A percentile compares a stretch with the other conserved stretches of the same genome.
Evolutionary conservation across 331 rosid genomes (phyloP).

Genomic region (Cydonia oblonga): DNA sequence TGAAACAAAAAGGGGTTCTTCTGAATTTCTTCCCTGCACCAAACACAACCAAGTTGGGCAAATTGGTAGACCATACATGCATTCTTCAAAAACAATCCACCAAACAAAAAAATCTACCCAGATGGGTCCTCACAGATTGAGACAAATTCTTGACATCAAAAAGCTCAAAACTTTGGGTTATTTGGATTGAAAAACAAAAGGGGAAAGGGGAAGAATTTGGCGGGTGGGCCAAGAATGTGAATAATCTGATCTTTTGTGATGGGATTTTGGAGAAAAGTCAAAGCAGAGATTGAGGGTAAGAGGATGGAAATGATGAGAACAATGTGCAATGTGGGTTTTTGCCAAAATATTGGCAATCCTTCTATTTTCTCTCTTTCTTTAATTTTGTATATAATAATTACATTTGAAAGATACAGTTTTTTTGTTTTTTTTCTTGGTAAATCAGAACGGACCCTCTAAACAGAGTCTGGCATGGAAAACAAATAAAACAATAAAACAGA

Average conservation of each 20-base stretch:
- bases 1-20: background rate
- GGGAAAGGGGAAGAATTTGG: background rate
- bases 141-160: background rate
- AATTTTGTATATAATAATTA: too few species aligned
- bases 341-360: too few species aligned
- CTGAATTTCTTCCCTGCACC: conserved; percentile 5
- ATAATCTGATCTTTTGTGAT: background rate
- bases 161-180: background rate
- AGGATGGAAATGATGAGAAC: background rate
- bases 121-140: background rate
- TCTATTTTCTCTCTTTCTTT: too few species aligned
- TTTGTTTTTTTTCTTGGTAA: too few species aligned
- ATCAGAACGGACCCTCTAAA: background rate
- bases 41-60: background rate
- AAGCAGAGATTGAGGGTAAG: background rate
- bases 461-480: background rate
- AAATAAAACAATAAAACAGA: background rate
- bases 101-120: background rate
- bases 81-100: background rate
- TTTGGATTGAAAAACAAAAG: background rate
- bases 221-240: background rate
- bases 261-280: background rate
- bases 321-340: too few species aligned
- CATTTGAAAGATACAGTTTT: too few species aligned
- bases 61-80: background rate